A percentile compares a stretch with the other conserved stretches of the same genome.
phyloP scores from a whole-genome alignment of 345 rosid genomes.

The Rhodamnia rubescens region DNA sequence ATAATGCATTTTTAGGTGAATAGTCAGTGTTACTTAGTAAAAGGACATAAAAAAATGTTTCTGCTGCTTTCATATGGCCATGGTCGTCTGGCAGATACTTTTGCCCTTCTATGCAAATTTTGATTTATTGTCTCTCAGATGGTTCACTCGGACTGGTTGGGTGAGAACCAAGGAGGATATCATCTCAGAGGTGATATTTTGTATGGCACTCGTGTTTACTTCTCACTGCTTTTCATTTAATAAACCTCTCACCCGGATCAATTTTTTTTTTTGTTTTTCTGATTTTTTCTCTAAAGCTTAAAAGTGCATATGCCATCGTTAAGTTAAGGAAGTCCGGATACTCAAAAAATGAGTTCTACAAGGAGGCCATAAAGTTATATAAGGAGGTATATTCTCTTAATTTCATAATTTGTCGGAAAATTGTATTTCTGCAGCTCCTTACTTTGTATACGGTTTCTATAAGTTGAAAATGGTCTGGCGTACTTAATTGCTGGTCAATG shows the following conservation, averaged over 20 bases:
- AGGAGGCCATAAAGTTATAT: slow-evolving; percentile 61
- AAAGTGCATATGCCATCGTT: slow-evolving; percentile 76
- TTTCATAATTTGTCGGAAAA: neutral
- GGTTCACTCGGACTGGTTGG: slow-evolving; percentile 88
- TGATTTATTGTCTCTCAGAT: slow-evolving; percentile 32
- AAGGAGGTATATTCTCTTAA: slow-evolving; percentile 47
- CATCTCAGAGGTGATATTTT: slow-evolving; percentile 47
- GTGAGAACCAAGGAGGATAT: slow-evolving; percentile 79
- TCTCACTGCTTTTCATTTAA: neutral
- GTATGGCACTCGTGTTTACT: neutral
- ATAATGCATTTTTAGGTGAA: neutral
- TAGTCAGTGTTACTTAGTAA: neutral
- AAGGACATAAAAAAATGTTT: neutral
- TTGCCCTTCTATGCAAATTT: neutral
- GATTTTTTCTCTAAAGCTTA: slow-evolving; percentile 28
- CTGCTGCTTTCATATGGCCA: neutral
- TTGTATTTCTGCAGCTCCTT: neutral
- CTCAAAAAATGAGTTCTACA: slow-evolving; percentile 62
- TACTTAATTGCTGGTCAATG: neutral
- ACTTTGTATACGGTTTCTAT: neutral
- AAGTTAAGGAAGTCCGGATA: slow-evolving; percentile 86
- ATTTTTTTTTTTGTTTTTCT: neutral
- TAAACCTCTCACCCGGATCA: neutral
- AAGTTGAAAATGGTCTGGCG: neutral
- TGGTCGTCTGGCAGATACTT: neutral